Base-by-base conservation (phyloP, 805 yeast genomes). In the Wickerhamomyces silvicola region DNA sequence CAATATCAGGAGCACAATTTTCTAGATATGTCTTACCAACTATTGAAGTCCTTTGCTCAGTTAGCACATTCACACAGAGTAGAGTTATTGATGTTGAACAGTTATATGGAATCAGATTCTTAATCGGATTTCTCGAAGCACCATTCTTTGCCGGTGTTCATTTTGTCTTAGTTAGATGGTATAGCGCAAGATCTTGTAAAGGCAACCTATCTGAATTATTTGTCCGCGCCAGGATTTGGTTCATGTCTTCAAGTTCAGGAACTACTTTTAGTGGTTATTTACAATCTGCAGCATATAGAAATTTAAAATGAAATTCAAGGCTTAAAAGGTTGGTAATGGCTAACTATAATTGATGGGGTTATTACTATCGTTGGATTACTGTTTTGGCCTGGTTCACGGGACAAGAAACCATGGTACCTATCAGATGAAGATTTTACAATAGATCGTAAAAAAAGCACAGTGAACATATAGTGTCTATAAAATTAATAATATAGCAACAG, bases 251-350 rank as follows among this genome's bases (percentile, higher is more conserved):
- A 39, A 54, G n/a, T n/a, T n/a, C 75, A 19, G 81, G 81, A 7
- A 53, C 66, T 11, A 59, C 75, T 37, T 68, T 78, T 9, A 63
- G 76, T 3, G 12, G 28, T 10, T 29, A 27, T 15, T 17, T 36
- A 13, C 36, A 31, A 28, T 14, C 30, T 17, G 39, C 36, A 9
- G 37, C 37, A 6, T 34, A 34, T 19, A 22, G 19, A 9, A n/a
- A n/a, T n/a, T n/a, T n/a, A n/a, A n/a, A n/a, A 33, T 22, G 72
- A 70, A 25, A 57, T 50, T 7, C 51, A 48, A 15, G 92, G 92
- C 3, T 66, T 67, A 39, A 66, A 76, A 22, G 94, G 92, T 23
- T 83, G 83, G 77, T 84, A 78, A 56, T 83, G 90, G 92, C 70
- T 80, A 68, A 82, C 75, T 54, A 60, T 83, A 37, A 68, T 78